Evolutionary conservation across 2,329 filamentous ascomycete genomes (phyloP).

Genomic region (Talaromyces sp.): DNA sequence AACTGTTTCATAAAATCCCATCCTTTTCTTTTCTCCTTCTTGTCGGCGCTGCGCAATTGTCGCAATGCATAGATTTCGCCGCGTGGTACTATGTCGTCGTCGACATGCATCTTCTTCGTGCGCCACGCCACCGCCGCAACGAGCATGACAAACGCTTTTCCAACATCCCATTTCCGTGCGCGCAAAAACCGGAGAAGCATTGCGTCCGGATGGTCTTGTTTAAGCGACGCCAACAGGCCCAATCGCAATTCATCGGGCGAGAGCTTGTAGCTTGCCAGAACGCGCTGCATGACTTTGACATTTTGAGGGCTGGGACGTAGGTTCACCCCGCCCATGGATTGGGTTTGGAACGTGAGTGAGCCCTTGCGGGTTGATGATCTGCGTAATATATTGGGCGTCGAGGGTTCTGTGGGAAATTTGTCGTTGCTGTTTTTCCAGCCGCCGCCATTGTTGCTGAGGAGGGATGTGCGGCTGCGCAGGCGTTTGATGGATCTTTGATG

Average conservation of each 20-base stretch:
- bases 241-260: slow-evolving; percentile 71
- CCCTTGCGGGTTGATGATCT: slow-evolving; percentile 16
- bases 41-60: slow-evolving; percentile 56
- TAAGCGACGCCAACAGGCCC: slow-evolving; percentile 84
- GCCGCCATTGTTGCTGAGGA: slow-evolving; percentile 4
- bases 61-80: slow-evolving; percentile 65
- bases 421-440: not conserved
- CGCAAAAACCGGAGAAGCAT: slow-evolving; percentile 75
- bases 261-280: slow-evolving; percentile 60
- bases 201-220: slow-evolving; percentile 88
- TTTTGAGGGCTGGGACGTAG: slow-evolving; percentile 38
- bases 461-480: slow-evolving; percentile 12
- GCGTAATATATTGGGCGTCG: not conserved
- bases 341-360: slow-evolving; percentile 10
- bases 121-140: slow-evolving; percentile 90
- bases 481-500: slow-evolving; percentile 6
- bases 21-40: slow-evolving; percentile 61
- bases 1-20: slow-evolving; percentile 78
- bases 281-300: slow-evolving; percentile 75
- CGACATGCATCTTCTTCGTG: slow-evolving; percentile 73
- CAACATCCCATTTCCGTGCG: slow-evolving; percentile 87
- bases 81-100: slow-evolving; percentile 74
- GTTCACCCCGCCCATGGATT: slow-evolving; percentile 30
- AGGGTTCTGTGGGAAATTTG: not conserved
- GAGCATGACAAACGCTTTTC: slow-evolving; percentile 87